phyloP scores from a whole-genome alignment of 2,329 filamentous ascomycete genomes.

The Penicillium sp. region DNA sequence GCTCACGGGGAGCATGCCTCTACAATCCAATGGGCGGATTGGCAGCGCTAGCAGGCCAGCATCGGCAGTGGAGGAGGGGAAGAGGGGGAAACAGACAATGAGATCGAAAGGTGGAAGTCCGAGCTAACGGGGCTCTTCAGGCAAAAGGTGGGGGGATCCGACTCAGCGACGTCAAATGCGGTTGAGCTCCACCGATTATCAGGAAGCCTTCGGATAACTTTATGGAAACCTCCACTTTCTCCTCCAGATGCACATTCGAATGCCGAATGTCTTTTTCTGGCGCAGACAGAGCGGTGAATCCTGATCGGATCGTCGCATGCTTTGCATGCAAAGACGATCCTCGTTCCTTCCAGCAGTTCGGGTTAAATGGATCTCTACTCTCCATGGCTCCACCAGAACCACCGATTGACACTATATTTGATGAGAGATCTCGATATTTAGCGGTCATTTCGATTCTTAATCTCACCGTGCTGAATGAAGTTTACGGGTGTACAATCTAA shows the following conservation, averaged over 20 bases:
- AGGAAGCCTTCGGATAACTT: constrained; percentile 25
- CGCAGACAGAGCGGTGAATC: constrained; percentile 8
- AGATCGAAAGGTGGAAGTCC: constrained; percentile 6
- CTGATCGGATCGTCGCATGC: constrained; percentile 11
- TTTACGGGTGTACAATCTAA: too few relatives aligned
- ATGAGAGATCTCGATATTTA: too few relatives aligned
- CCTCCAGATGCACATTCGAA: background rate
- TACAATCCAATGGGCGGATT: constrained; percentile 18
- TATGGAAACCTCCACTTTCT: constrained; percentile 14
- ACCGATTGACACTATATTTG: too few relatives aligned
- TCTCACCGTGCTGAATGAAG: too few relatives aligned
- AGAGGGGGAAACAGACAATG: constrained; percentile 9
- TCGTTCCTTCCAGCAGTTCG: constrained; percentile 3
- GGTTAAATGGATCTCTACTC: background rate
- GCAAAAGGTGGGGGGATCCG: constrained; percentile 24
- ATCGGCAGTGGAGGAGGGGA: constrained; percentile 8
- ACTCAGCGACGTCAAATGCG: constrained; percentile 33
- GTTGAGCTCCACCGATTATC: constrained; percentile 31
- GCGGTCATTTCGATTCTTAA: too few relatives aligned
- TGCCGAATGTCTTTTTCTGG: background rate
- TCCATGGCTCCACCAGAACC: background rate
- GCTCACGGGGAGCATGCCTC: constrained; percentile 24
- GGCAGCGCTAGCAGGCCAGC: constrained; percentile 11
- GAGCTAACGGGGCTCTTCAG: constrained; percentile 15
- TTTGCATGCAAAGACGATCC: constrained; percentile 10